phyloP scores from a whole-genome alignment of 2,329 filamentous ascomycete species.

The Chaetomium sp. region DNA sequence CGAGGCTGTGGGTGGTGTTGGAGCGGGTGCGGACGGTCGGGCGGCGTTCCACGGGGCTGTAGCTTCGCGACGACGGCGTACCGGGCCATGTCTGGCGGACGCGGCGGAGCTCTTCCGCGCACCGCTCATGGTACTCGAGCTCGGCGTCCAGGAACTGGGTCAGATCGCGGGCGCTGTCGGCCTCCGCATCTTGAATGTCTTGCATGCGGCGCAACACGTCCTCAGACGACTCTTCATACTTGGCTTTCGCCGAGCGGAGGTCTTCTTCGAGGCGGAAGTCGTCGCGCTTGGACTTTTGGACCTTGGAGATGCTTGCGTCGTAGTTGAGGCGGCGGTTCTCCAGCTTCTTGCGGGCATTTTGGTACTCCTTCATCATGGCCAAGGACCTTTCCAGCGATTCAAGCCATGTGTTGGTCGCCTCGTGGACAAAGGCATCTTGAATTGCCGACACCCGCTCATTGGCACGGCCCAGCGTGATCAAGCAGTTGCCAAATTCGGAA shows the following conservation, averaged over 20 bases:
- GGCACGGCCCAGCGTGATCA: constrained; percentile 72
- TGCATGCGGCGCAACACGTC: constrained; percentile 90
- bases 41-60: constrained; percentile 23
- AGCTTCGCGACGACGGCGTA: constrained; percentile 16
- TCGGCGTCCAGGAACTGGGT: constrained; percentile 80
- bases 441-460: constrained; percentile 82
- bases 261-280: constrained; percentile 93
- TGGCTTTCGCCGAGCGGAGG: constrained; percentile 80
- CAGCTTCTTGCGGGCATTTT: constrained; percentile 87
- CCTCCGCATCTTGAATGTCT: constrained; percentile 89
- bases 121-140: constrained; percentile 85
- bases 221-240: constrained; percentile 92
- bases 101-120: constrained; percentile 69
- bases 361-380: constrained; percentile 96
- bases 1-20: constrained; percentile 42
- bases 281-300: constrained; percentile 90
- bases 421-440: constrained; percentile 74
- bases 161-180: constrained; percentile 73
- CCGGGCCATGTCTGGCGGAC: constrained; percentile 42
- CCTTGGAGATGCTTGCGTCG: constrained; percentile 80
- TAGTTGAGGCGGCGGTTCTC: constrained; percentile 84
- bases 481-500: constrained; percentile 83
- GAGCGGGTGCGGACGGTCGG: constrained; percentile 37
- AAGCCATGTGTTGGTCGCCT: constrained; percentile 77
- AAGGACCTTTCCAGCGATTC: constrained; percentile 86